Percentiles rank a stretch among this genome's conserved stretches.
Conservation (phyloP, 169 alveolate species). For the Cryptosporidium parvum region DNA sequence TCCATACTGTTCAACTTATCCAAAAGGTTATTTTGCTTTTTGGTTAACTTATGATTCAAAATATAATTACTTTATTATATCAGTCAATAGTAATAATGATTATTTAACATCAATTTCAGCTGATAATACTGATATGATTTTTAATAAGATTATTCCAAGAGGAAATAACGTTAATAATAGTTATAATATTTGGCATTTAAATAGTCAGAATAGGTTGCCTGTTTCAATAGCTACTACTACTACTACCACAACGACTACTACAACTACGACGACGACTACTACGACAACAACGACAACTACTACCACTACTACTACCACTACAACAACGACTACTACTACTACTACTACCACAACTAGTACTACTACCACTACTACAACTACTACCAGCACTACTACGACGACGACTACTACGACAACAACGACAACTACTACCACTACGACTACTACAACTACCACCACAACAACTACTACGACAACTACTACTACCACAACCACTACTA, state of each 20-base stretch:
- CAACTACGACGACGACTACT: too few relatives aligned
- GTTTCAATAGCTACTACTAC: slow-evolving; percentile 31
- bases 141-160: slow-evolving; percentile 33
- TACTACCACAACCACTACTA: slow-evolving; percentile 73
- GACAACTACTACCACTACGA: too few relatives aligned
- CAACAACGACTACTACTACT: too few relatives aligned
- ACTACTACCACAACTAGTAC: too few relatives aligned
- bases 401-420: too few relatives aligned
- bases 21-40: slow-evolving; percentile 55
- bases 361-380: too few relatives aligned
- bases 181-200: slow-evolving; percentile 31
- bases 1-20: slow-evolving; percentile 63
- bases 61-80: background rate
- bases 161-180: background rate
- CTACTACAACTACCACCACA: too few relatives aligned
- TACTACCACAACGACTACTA: background rate
- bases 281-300: background rate
- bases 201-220: background rate
- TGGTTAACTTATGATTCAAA: slow-evolving; percentile 41
- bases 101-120: slow-evolving; percentile 9
- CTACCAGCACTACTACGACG: too few relatives aligned
- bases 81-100: slow-evolving; percentile 20
- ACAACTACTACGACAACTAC: slow-evolving; percentile 6
- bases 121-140: background rate
- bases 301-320: too few relatives aligned